phyloP scores from a whole-genome alignment of 2,329 filamentous ascomycete genomes.

The Xylariaceae sp. region DNA sequence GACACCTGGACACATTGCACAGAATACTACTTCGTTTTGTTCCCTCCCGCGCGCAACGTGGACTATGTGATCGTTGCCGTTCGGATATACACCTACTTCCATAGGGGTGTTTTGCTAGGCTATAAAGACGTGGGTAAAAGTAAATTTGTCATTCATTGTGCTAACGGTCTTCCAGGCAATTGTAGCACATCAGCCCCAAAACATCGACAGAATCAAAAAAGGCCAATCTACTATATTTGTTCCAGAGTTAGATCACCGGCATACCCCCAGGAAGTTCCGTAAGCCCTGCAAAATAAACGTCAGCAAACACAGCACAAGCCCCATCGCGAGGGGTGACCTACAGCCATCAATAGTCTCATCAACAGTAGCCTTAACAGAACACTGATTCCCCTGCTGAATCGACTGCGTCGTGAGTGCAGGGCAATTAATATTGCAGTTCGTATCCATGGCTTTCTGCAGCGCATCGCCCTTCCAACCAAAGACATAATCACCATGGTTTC shows the following conservation, averaged over 20 bases:
- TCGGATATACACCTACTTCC: no score
- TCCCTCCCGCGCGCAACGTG: no score
- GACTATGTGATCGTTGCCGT: no score
- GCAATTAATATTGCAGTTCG: constrained; percentile 17
- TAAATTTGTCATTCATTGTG: no score
- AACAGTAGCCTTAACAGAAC: constrained; percentile 8
- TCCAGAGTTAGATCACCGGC: neutral
- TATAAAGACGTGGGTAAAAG: no score
- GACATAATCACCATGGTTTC: constrained; percentile 19
- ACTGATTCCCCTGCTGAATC: constrained; percentile 16
- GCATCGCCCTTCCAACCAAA: constrained; percentile 20
- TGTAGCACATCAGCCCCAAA: no score
- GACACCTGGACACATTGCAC: no score
- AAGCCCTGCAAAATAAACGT: constrained; percentile 11
- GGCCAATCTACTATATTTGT: no score
- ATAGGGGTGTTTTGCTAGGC: no score
- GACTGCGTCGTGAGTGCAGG: constrained; percentile 9
- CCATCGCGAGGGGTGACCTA: constrained; percentile 3
- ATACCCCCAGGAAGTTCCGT: constrained; percentile 15
- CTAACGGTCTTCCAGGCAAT: no score
- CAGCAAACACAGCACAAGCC: neutral
- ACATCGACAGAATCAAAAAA: no score
- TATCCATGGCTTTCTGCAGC: constrained; percentile 18
- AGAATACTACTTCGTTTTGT: no score
- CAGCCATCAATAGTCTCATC: constrained; percentile 17